phyloP scores from a whole-genome alignment of 2,329 filamentous ascomycete species.

The Boeremia lycopersici region DNA sequence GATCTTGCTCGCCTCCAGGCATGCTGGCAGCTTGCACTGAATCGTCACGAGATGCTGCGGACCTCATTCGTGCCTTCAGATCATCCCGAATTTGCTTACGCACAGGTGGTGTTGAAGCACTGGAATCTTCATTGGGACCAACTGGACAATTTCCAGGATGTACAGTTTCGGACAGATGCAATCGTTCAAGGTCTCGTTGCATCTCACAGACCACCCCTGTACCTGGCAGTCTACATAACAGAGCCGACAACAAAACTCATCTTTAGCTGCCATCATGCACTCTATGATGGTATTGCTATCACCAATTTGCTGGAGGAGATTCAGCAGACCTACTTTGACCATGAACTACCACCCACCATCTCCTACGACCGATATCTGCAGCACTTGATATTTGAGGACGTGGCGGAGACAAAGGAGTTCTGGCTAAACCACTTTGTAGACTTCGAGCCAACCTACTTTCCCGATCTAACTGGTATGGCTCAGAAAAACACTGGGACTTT shows the following conservation, averaged over 20 bases:
- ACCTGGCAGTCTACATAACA: slow-evolving; percentile 35
- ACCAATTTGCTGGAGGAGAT: slow-evolving; percentile 72
- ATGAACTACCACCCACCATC: slow-evolving; percentile 56
- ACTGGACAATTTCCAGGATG: slow-evolving; percentile 18
- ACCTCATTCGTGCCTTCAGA: slow-evolving; percentile 76
- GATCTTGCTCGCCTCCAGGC: slow-evolving; percentile 58
- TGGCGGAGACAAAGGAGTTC: slow-evolving; percentile 62
- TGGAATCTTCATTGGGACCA: slow-evolving; percentile 52
- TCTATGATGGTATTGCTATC: slow-evolving; percentile 86
- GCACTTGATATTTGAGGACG: slow-evolving; percentile 59
- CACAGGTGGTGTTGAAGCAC: slow-evolving; percentile 66
- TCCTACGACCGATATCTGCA: slow-evolving; percentile 69
- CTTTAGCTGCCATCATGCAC: slow-evolving; percentile 74
- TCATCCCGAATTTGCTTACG: slow-evolving; percentile 65
- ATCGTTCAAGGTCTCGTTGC: slow-evolving; percentile 58
- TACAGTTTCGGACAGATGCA: slow-evolving; percentile 50
- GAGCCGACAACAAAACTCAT: slow-evolving; percentile 44
- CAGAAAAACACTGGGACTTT: not conserved
- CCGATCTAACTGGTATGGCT: slow-evolving; percentile 36
- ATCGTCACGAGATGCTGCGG: slow-evolving; percentile 75
- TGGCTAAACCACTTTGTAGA: slow-evolving; percentile 66
- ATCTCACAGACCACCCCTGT: slow-evolving; percentile 42
- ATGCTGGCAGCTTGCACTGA: slow-evolving; percentile 68
- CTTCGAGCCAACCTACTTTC: slow-evolving; percentile 56
- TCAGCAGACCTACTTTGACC: slow-evolving; percentile 61